Evolutionary conservation across 129 eudicot genomes (phyloP).

Genomic region (Escallonia rubra): DNA sequence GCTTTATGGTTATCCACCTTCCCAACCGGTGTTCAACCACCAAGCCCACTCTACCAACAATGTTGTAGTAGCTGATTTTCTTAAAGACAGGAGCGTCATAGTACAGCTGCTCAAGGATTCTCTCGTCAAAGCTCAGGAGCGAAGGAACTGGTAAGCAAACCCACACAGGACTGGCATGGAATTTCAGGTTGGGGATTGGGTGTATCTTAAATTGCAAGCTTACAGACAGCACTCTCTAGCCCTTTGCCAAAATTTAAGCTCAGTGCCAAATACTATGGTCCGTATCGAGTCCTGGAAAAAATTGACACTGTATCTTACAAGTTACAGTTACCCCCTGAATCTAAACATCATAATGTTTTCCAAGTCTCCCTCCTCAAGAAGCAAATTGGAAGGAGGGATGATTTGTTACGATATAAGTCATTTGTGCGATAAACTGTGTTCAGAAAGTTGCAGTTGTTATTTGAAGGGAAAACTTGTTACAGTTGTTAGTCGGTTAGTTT

Average conservation of each 20-base stretch:
- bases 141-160: background rate
- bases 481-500: no score
- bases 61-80: background rate
- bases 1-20: background rate
- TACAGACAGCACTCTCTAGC: background rate
- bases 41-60: background rate
- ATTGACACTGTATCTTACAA: background rate
- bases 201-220: slow-evolving; percentile 2
- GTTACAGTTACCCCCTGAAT: no score
- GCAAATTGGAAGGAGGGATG: no score
- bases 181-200: background rate
- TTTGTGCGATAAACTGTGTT: no score
- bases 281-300: background rate
- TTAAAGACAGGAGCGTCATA: background rate
- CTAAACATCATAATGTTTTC: no score
- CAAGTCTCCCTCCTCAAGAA: no score
- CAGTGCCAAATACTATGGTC: background rate
- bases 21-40: background rate
- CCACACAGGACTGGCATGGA: background rate
- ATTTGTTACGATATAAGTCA: no score
- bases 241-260: background rate
- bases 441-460: no score
- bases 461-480: no score
- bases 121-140: background rate
- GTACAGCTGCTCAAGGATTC: background rate